Evolutionary conservation across 257 asterid species (phyloP).

Genomic region (Primulina huaijiensis): DNA sequence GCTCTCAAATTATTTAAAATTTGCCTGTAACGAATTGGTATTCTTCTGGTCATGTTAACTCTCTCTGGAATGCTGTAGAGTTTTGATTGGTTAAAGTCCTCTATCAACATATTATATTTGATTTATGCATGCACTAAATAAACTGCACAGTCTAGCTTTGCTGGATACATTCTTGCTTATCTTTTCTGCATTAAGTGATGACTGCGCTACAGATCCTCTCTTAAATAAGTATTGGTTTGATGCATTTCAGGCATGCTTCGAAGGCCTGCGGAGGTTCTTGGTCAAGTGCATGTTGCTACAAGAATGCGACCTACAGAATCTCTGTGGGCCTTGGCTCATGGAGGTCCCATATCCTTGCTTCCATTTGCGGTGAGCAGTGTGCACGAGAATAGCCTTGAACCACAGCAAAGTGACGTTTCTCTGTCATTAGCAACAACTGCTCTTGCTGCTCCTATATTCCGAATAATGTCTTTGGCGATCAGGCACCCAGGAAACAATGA

Average conservation of each 20-base stretch:
- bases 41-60: slow-evolving; percentile 24
- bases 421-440: slow-evolving; percentile 66
- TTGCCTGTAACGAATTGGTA: slow-evolving; percentile 14
- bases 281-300: slow-evolving; percentile 95
- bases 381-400: slow-evolving; percentile 83
- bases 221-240: slow-evolving; percentile 20
- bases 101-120: slow-evolving; percentile 5
- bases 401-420: slow-evolving; percentile 65
- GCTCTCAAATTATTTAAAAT: slow-evolving; percentile 20
- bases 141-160: slow-evolving; percentile 9
- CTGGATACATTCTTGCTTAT: slow-evolving; percentile 14
- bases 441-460: slow-evolving; percentile 87
- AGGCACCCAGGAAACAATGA: slow-evolving; percentile 88
- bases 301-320: slow-evolving; percentile 94
- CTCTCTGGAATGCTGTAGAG: slow-evolving; percentile 18
- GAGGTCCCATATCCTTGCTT: slow-evolving; percentile 93
- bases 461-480: slow-evolving; percentile 88
- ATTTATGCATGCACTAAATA: slow-evolving; percentile 20
- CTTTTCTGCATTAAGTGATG: slow-evolving; percentile 21
- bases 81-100: slow-evolving; percentile 11
- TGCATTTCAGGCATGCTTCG: slow-evolving; percentile 70
- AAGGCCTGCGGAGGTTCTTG: slow-evolving; percentile 98
- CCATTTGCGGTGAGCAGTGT: slow-evolving; percentile 83
- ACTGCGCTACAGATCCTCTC: slow-evolving; percentile 25
- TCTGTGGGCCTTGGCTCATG: slow-evolving; percentile 94